phyloP scores from a whole-genome alignment of 176 grass and related monocot species.

The Ampelocalamus luodianensis region DNA sequence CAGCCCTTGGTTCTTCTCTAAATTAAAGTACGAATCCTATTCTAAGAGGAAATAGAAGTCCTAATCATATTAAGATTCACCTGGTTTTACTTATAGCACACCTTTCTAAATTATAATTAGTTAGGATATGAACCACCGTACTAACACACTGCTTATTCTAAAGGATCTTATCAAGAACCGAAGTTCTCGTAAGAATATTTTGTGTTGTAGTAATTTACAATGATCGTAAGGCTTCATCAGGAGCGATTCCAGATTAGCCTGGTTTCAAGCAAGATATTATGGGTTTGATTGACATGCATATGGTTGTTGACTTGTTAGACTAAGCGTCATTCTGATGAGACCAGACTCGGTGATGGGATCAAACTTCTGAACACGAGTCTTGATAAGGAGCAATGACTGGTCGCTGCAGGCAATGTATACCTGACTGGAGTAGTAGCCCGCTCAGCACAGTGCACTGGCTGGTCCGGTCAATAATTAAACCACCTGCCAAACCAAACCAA shows the following conservation, averaged over 20 bases:
- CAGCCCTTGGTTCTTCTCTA: too few relatives aligned
- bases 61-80: too few relatives aligned
- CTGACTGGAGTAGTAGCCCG: neutral
- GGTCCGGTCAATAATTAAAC: neutral
- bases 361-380: neutral
- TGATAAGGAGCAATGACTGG: neutral
- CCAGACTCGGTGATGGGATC: neutral
- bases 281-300: slow-evolving; percentile 22
- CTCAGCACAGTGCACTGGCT: neutral
- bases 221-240: neutral
- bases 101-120: too few relatives aligned
- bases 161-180: neutral
- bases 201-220: neutral
- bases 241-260: neutral
- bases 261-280: neutral
- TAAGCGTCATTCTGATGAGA: neutral
- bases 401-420: neutral
- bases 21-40: too few relatives aligned
- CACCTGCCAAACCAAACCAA: neutral
- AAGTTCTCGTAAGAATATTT: neutral
- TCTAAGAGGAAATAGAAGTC: too few relatives aligned
- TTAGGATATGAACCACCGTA: too few relatives aligned
- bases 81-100: too few relatives aligned
- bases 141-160: neutral
- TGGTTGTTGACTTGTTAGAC: neutral